These are phyloP conservation scores for Solanum ossicruentum DNA, from an alignment of 257 asterid species.

Conservation along the genomic window DNA sequence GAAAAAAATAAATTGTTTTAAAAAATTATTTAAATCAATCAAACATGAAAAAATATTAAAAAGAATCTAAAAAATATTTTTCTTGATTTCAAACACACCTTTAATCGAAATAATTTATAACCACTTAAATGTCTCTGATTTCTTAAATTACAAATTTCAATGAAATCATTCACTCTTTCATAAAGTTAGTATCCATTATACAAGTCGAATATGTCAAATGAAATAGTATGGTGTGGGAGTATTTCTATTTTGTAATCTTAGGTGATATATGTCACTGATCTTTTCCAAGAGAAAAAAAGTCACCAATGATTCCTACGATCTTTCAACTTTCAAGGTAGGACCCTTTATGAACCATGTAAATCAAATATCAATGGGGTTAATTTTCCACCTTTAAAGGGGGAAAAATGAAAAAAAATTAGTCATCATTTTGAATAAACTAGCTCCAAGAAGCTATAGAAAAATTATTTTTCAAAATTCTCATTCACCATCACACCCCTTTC, in stretches of 20 bases:
- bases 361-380: neutral
- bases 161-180: neutral
- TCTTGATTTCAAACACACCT: too few relatives aligned
- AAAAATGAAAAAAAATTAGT: too few relatives aligned
- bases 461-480: neutral
- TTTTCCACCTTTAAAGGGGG: too few relatives aligned
- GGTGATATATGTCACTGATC: neutral
- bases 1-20: too few relatives aligned
- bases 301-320: neutral
- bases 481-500: neutral
- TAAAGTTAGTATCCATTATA: neutral
- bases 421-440: too few relatives aligned
- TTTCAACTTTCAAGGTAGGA: neutral
- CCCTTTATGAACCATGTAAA: neutral
- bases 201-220: neutral
- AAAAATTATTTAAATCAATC: too few relatives aligned
- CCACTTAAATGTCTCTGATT: neutral
- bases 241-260: neutral
- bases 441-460: neutral
- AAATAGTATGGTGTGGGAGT: neutral
- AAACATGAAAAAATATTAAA: too few relatives aligned
- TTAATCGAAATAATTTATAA: neutral
- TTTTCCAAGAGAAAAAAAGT: neutral
- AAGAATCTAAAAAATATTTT: too few relatives aligned
- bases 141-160: neutral